Conservation (phyloP, 2,329 filamentous ascomycete genomes). For the Malbranchea zuffiana region DNA sequence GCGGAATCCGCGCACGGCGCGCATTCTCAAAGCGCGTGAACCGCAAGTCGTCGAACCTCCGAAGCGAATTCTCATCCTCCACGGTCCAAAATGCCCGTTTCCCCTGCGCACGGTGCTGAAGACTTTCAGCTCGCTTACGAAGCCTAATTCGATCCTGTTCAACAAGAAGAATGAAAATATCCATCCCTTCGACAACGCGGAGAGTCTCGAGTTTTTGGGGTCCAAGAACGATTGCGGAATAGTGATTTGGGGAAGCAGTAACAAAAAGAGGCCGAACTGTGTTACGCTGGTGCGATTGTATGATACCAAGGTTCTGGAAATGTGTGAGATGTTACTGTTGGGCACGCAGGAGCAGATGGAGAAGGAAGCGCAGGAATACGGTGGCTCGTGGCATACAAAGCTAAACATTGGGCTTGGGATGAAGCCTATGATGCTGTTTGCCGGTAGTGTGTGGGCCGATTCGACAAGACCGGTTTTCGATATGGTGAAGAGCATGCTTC, state of each 20-base stretch:
- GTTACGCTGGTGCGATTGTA: slow-evolving; percentile 77
- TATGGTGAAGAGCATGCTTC: slow-evolving; percentile 72
- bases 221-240: slow-evolving; percentile 90
- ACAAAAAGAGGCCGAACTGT: slow-evolving; percentile 91
- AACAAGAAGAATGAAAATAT: slow-evolving; percentile 87
- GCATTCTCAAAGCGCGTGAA: slow-evolving; percentile 84
- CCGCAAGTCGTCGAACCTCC: slow-evolving; percentile 83
- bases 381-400: slow-evolving; percentile 45
- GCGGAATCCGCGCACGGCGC: slow-evolving; percentile 81
- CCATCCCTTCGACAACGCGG: slow-evolving; percentile 83
- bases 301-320: slow-evolving; percentile 78
- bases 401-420: slow-evolving; percentile 60
- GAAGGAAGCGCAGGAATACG: slow-evolving; percentile 45
- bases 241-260: slow-evolving; percentile 71
- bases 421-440: slow-evolving; percentile 84
- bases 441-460: slow-evolving; percentile 77
- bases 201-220: slow-evolving; percentile 86
- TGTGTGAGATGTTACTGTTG: slow-evolving; percentile 83
- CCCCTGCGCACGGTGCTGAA: slow-evolving; percentile 71
- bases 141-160: slow-evolving; percentile 78
- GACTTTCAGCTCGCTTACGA: slow-evolving; percentile 75
- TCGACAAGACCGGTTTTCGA: slow-evolving; percentile 69
- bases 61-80: slow-evolving; percentile 80
- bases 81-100: slow-evolving; percentile 74
- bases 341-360: slow-evolving; percentile 53